Evolutionary conservation across 768 basidiomycete genomes (phyloP).

Genomic region (Calocybe cyanea): DNA sequence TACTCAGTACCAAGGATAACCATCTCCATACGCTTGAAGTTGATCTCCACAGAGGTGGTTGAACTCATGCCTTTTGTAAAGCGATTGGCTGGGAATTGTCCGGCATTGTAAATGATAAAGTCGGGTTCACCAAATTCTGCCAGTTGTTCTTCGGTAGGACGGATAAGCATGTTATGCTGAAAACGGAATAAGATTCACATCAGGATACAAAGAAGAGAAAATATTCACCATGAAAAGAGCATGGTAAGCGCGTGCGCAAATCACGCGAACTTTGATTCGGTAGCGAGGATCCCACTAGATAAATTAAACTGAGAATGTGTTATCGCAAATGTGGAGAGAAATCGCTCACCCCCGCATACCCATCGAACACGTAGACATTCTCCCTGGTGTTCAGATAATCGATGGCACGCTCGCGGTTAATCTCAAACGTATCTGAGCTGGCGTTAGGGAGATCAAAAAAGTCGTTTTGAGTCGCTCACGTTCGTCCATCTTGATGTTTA

Average conservation of each 20-base stretch:
- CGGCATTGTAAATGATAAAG: slow-evolving; percentile 99
- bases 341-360: slow-evolving; percentile 74
- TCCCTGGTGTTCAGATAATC: slow-evolving; percentile 98
- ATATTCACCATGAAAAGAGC: slow-evolving; percentile 92
- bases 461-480: slow-evolving; percentile 45
- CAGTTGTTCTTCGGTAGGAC: slow-evolving; percentile 93
- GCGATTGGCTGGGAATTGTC: slow-evolving; percentile 99
- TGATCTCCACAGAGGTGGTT: slow-evolving; percentile 97
- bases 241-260: slow-evolving; percentile 97
- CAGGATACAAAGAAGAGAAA: slow-evolving; percentile 9
- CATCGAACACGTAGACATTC: slow-evolving; percentile 97
- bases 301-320: background rate
- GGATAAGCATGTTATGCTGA: slow-evolving; percentile 99
- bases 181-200: slow-evolving; percentile 13
- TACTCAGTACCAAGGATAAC: slow-evolving; percentile 99
- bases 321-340: slow-evolving; percentile 11
- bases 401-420: slow-evolving; percentile 97
- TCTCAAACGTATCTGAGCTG: slow-evolving; percentile 90
- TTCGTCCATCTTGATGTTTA: slow-evolving; percentile 99
- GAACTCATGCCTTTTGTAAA: slow-evolving; percentile 99
- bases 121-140: slow-evolving; percentile 95
- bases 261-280: slow-evolving; percentile 99
- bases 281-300: slow-evolving; percentile 96
- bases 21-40: slow-evolving; percentile 99
- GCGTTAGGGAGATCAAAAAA: background rate